phyloP scores from a whole-genome alignment of 495 filamentous ascomycete genomes.

The Hypoxylon lenormandii region DNA sequence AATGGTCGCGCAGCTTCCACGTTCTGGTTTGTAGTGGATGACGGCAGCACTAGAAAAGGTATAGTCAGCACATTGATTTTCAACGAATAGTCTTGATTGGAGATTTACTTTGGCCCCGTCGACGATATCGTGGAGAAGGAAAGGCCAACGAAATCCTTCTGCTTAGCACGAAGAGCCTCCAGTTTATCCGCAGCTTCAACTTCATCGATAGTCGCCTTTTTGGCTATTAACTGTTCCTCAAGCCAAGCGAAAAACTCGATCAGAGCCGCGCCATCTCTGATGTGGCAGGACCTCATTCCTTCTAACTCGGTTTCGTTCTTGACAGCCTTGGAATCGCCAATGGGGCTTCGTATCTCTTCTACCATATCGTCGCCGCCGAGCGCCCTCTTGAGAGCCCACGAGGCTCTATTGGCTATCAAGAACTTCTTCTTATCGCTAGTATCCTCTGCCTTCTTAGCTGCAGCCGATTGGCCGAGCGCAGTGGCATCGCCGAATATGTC shows the following conservation, averaged over 20 bases:
- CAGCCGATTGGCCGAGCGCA: conserved; percentile 64
- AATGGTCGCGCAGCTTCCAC: conserved; percentile 81
- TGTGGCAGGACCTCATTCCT: conserved; percentile 93
- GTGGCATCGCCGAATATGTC: conserved; percentile 82
- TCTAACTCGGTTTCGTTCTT: conserved; percentile 93
- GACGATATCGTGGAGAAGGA: conserved; percentile 98
- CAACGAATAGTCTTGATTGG: not conserved
- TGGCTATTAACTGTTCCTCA: conserved; percentile 82
- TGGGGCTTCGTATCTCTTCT: conserved; percentile 86
- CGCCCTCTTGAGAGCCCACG: conserved; percentile 89
- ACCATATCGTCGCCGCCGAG: conserved; percentile 89
- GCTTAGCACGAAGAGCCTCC: conserved; percentile 81
- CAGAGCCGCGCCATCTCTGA: conserved; percentile 91
- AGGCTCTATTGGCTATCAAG: conserved; percentile 86
- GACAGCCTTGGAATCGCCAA: conserved; percentile 95
- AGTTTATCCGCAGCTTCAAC: conserved; percentile 91
- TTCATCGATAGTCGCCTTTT: conserved; percentile 82
- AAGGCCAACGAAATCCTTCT: conserved; percentile 86
- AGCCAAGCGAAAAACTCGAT: conserved; percentile 97
- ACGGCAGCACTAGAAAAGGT: conserved; percentile 73
- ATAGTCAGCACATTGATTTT: conserved; percentile 27
- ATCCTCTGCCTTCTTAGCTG: conserved; percentile 52
- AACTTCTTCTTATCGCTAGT: conserved; percentile 72
- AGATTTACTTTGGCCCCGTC: conserved; percentile 80
- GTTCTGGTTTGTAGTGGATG: conserved; percentile 96